These are phyloP conservation scores for Batkoa obscura DNA, from an alignment of 371 early-diverging fungal species.

Conservation along the genomic window DNA sequence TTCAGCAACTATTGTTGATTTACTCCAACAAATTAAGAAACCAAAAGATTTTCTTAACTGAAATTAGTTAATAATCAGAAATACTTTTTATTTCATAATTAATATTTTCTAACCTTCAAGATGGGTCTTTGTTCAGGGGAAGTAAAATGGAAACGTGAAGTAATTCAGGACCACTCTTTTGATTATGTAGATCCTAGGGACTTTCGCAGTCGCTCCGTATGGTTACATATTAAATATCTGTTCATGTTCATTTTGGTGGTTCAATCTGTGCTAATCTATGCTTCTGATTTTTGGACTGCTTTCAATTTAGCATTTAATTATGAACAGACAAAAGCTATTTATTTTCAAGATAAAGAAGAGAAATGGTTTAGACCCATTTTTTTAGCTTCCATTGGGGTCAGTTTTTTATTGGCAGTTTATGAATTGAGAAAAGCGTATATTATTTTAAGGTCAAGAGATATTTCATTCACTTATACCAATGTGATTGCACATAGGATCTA, in stretches of 20 bases:
- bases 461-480: slow-evolving; percentile 57
- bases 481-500: slow-evolving; percentile 48
- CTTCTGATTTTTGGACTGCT: slow-evolving; percentile 49
- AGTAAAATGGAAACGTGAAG: slow-evolving; percentile 18
- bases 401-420: slow-evolving; percentile 41
- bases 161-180: slow-evolving; percentile 68
- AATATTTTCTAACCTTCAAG: neutral
- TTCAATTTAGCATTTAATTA: slow-evolving; percentile 21
- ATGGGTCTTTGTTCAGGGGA: neutral
- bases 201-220: slow-evolving; percentile 26
- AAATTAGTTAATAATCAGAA: no score
- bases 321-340: slow-evolving; percentile 16
- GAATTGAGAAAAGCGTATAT: slow-evolving; percentile 47
- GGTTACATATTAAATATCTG: slow-evolving; percentile 26
- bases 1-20: no score
- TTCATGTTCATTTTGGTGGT: slow-evolving; percentile 42
- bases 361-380: slow-evolving; percentile 28
- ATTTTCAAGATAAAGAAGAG: slow-evolving; percentile 19
- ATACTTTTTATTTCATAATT: no score
- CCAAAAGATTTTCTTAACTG: no score
- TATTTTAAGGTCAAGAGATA: slow-evolving; percentile 48
- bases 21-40: no score
- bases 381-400: slow-evolving; percentile 40
- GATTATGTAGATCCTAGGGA: slow-evolving; percentile 70
- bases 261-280: slow-evolving; percentile 49